phyloP scores from a whole-genome alignment of 2,329 filamentous ascomycete genomes.

The Coniochaeta pulveracea region DNA sequence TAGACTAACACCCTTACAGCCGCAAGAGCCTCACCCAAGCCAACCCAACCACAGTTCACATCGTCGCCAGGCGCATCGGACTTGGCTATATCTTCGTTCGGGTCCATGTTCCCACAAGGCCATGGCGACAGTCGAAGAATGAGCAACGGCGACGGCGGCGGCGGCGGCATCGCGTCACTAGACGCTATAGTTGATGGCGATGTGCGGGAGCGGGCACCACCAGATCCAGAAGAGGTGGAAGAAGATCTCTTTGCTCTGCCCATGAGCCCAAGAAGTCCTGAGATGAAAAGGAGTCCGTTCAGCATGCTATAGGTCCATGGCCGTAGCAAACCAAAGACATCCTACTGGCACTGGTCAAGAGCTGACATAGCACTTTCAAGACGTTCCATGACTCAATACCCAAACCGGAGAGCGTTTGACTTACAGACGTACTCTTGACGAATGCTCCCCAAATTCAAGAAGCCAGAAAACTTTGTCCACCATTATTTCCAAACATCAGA shows the following conservation, averaged over 20 bases:
- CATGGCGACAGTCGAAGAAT: slow-evolving; percentile 4
- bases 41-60: slow-evolving; percentile 8
- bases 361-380: too few species aligned
- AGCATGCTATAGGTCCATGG: slow-evolving; percentile 33
- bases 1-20: slow-evolving; percentile 6
- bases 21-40: slow-evolving; percentile 9
- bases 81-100: slow-evolving; percentile 51
- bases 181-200: slow-evolving; percentile 26
- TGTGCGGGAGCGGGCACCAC: slow-evolving; percentile 17
- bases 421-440: too few species aligned
- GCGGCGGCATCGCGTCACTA: slow-evolving; percentile 23
- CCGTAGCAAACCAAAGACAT: too few species aligned
- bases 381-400: too few species aligned
- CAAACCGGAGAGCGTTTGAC: too few species aligned
- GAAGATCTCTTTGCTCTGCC: slow-evolving; percentile 83
- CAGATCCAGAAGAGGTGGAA: slow-evolving; percentile 41
- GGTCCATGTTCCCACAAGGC: slow-evolving; percentile 38
- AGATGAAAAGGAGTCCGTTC: slow-evolving; percentile 78
- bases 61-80: slow-evolving; percentile 49
- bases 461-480: too few species aligned
- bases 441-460: too few species aligned
- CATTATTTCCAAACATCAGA: too few species aligned
- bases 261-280: slow-evolving; percentile 75
- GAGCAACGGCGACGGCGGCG: slow-evolving; percentile 8
- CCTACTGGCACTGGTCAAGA: too few species aligned